Base-by-base conservation (phyloP, 805 yeast species). In the Lipomyces japonicus region DNA sequence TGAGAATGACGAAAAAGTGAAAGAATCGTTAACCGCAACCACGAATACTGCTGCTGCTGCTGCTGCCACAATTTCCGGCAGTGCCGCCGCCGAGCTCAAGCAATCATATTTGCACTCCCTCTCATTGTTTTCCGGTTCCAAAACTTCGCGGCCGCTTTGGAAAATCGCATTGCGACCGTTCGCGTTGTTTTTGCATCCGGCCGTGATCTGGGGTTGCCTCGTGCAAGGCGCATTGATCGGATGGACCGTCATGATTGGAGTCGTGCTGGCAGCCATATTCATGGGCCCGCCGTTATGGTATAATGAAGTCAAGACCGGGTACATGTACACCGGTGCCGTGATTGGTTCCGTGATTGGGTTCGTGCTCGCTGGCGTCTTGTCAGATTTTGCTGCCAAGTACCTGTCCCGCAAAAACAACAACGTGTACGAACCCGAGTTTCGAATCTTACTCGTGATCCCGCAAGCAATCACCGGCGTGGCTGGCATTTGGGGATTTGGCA, bases 401-500 rank as follows among this genome's bases (percentile, higher is more conserved):
- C 50, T 55, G 24, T 28, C 55, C 34, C 21, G 40, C 12, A 44
- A 31, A 7, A 55, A 53, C 43, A 53, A 53, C 48, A 53, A 52
- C 42, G 31, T 53, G 34, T 55, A 47, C 38, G 59, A 55, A 41
- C 59, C 59, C 18, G 59, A 55, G 30, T 55, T 39, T 43, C 51
- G 59, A 2, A 40, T 53, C 23, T n/a, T 53, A 22, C 42, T 52
- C 10, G 51, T 53, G 14, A 42, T 53, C 25, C 49, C 53, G 14
- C 57, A 55, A 16, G 31, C 55, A 10, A 40, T 48, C n/a, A 42
- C 43, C 32, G 59, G 54, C 21, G 26, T 40, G 31, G 39, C 32
- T 23, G 59, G 59, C 4, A 34, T 55, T 9, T 55, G 57, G 55
- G 59, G 59, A 18, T 55, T 55, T 41, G 59, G 59, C 16, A 25